Percentiles rank a stretch among this genome's conserved stretches.
Conservation (phyloP, 139 green algal species). For the Trebouxia sp. region DNA sequence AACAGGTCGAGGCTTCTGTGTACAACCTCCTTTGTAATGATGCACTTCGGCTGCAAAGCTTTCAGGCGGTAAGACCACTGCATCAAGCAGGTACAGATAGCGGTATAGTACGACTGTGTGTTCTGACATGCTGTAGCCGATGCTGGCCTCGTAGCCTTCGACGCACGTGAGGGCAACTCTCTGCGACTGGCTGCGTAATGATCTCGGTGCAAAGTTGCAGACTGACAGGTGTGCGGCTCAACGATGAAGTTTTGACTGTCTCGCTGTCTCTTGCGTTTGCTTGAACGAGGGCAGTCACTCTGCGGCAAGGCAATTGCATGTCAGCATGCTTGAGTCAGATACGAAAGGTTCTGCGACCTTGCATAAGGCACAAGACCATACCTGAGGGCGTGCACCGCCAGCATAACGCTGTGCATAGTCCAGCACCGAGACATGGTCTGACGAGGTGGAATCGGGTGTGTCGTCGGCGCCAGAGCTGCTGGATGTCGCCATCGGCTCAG, state of each 20-base stretch:
- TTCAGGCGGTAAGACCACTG: conserved; percentile 14
- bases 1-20: conserved; percentile 16
- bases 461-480: neutral
- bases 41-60: conserved; percentile 27
- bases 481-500: neutral
- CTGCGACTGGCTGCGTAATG: no score
- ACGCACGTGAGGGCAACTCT: no score
- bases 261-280: conserved; percentile 6
- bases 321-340: neutral
- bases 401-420: conserved; percentile 8
- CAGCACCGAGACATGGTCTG: conserved; percentile 10
- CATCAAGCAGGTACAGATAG: neutral
- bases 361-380: no score
- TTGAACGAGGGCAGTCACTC: neutral
- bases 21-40: conserved; percentile 9
- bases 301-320: neutral
- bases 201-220: no score
- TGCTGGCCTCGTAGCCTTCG: no score
- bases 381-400: neutral
- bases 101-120: neutral
- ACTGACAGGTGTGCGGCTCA: neutral
- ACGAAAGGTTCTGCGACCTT: no score
- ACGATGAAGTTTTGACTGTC: no score
- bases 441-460: conserved; percentile 1
- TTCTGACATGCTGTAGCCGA: neutral